These are phyloP conservation scores for Tuber melanosporum DNA, from an alignment of 495 filamentous ascomycete genomes.

Conservation along the genomic window DNA sequence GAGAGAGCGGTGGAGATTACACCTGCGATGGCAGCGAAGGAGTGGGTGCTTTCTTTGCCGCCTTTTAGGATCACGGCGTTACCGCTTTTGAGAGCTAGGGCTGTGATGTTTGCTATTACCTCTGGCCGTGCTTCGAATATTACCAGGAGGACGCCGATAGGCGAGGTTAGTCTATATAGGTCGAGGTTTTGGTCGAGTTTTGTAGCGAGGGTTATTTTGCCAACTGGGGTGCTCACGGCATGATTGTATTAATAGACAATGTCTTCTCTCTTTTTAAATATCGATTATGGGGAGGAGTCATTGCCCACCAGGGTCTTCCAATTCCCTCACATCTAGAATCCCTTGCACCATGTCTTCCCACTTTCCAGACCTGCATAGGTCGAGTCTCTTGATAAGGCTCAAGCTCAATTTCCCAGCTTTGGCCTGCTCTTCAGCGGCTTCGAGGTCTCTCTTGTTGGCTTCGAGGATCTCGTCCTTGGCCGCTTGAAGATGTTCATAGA, in stretches of 20 bases:
- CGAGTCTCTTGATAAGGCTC: slow-evolving; percentile 84
- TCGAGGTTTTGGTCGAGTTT: slow-evolving; percentile 80
- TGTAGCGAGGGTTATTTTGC: slow-evolving; percentile 74
- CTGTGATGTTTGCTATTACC: slow-evolving; percentile 97
- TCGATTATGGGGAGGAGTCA: not conserved
- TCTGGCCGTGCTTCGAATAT: slow-evolving; percentile 98
- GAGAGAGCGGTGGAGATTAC: slow-evolving; percentile 75
- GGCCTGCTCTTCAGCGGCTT: slow-evolving; percentile 63
- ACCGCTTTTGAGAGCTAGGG: slow-evolving; percentile 94
- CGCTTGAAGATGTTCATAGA: slow-evolving; percentile 62
- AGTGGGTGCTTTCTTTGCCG: slow-evolving; percentile 92
- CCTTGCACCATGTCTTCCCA: slow-evolving; percentile 97
- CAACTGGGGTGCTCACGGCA: slow-evolving; percentile 52
- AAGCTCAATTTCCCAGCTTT: slow-evolving; percentile 67
- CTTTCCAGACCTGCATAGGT: slow-evolving; percentile 77
- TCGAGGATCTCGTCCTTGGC: slow-evolving; percentile 69
- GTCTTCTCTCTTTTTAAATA: not conserved
- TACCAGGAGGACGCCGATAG: slow-evolving; percentile 91
- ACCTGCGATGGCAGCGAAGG: slow-evolving; percentile 79
- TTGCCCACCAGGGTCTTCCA: slow-evolving; percentile 77
- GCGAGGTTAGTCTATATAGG: slow-evolving; percentile 79
- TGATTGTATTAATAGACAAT: slow-evolving; percentile 10
- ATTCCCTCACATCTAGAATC: slow-evolving; percentile 76
- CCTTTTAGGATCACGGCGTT: slow-evolving; percentile 97
- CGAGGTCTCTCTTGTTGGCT: slow-evolving; percentile 78